Conservation (phyloP, 2,329 filamentous ascomycete genomes). For the Fusarium temperatum region DNA sequence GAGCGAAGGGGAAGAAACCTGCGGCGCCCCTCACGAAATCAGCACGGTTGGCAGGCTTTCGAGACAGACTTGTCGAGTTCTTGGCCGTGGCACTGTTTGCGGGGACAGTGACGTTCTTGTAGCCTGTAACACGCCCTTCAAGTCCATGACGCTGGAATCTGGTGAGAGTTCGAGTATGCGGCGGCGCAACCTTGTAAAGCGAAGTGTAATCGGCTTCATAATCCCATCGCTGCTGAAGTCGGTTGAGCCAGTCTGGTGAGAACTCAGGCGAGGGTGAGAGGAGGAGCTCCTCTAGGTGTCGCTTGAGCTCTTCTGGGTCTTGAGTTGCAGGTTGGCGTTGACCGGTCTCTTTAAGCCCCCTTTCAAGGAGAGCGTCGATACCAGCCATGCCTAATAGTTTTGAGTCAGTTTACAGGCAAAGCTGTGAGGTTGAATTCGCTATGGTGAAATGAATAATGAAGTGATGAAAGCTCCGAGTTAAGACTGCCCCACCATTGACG, state of each 20-base stretch:
- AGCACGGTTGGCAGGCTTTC: slow-evolving; percentile 85
- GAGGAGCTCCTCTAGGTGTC: slow-evolving; percentile 78
- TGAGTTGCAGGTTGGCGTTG: slow-evolving; percentile 41
- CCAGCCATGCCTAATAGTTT: slow-evolving; percentile 42
- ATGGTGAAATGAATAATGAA: slow-evolving; percentile 4
- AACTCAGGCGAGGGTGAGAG: slow-evolving; percentile 83
- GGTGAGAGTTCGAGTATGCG: slow-evolving; percentile 93
- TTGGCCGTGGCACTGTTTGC: slow-evolving; percentile 91
- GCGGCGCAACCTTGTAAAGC: slow-evolving; percentile 86
- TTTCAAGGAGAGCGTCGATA: slow-evolving; percentile 49
- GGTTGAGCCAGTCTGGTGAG: slow-evolving; percentile 85
- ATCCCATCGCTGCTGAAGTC: slow-evolving; percentile 90
- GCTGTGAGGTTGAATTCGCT: not conserved
- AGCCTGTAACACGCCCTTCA: slow-evolving; percentile 91
- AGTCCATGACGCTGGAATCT: slow-evolving; percentile 91
- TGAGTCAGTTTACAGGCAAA: not conserved
- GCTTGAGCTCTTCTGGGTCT: slow-evolving; percentile 71
- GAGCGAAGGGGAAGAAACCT: slow-evolving; percentile 93
- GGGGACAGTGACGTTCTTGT: slow-evolving; percentile 92
- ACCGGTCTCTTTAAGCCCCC: slow-evolving; percentile 14
- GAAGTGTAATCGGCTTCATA: slow-evolving; percentile 81
- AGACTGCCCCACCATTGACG: slow-evolving; percentile 40
- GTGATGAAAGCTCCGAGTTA: slow-evolving; percentile 31
- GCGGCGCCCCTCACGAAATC: slow-evolving; percentile 94
- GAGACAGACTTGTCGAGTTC: slow-evolving; percentile 88